Base-by-base conservation (phyloP, 208 protist species). In the Leishmania tarentolae region DNA sequence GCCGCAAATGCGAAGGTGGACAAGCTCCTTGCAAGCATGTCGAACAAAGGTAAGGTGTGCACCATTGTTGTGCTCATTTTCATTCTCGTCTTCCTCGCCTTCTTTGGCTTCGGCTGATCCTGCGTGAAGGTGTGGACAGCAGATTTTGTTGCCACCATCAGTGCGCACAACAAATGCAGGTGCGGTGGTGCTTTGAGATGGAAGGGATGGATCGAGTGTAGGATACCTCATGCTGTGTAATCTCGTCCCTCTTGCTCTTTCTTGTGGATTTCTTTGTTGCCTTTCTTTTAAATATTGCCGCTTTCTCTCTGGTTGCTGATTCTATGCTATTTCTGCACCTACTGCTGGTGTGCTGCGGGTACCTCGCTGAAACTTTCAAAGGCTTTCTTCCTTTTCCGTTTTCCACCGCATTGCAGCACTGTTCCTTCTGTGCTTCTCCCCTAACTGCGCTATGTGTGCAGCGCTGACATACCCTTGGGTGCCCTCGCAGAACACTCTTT, bases 11-110 rank as follows among this genome's bases (percentile, higher is more conserved):
- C 84, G 11, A 97, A 95, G 80, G 88, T 97, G 11, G 91, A 97
- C 66, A 91, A 96, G 76, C 84, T 97, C 35, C 86, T 97, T n/a
- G 88, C 86, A 11, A 93, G 86, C 68, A 92, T 97, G 91, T 96
- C 94, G 50, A 93, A 95, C 80, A 89, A 84, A 76, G 88, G 88
- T 0, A 97, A 97, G 75, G 88, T 97, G 42, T 96, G 94, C 84
- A 93, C 88, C 13, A 93, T 97, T 83, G 61, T 91, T 9, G 63
- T 75, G 40, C 85, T 95, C 42, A 79, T 88, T 56, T 83, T 93
- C 73, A 79, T 92, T 28, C 84, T 92, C 59, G 71, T 94, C 9
- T 85, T 93, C 70, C 76, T 93, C 11, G 72, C 65, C n/a, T 90
- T 90, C 79, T 86, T 93, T 46, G 82, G 72, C 21, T 83, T 92